A percentile compares a stretch with the other conserved stretches of the same genome.
phyloP scores from a whole-genome alignment of 768 basidiomycete genomes.

The Trametes villosa region DNA sequence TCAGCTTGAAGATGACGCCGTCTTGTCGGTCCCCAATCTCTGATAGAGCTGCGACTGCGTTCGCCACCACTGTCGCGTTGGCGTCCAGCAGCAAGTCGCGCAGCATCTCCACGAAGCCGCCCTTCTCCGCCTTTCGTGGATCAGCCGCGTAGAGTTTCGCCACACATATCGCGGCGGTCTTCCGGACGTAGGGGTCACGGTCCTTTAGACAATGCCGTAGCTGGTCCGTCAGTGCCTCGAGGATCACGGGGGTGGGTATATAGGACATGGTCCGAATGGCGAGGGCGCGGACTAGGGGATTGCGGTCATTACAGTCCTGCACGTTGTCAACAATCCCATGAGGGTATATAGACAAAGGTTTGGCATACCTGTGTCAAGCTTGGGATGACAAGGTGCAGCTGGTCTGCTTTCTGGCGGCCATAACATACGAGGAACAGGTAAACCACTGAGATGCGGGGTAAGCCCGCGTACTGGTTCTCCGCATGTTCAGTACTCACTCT shows the following conservation, averaged over 20 bases:
- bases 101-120: conserved; percentile 89
- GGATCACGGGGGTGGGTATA: conserved; percentile 90
- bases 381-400: conserved; percentile 88
- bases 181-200: conserved; percentile 95
- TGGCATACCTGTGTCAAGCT: conserved; percentile 80
- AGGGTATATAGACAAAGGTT: conserved; percentile 3
- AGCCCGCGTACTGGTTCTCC: background rate
- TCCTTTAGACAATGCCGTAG: conserved; percentile 92
- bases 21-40: conserved; percentile 96
- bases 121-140: conserved; percentile 82
- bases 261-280: conserved; percentile 99
- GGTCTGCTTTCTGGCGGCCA: conserved; percentile 90
- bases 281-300: conserved; percentile 94
- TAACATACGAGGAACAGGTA: conserved; percentile 98
- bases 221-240: conserved; percentile 85
- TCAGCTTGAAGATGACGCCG: conserved; percentile 90
- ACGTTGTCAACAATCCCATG: conserved; percentile 24
- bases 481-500: conserved; percentile 67
- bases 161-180: conserved; percentile 97
- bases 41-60: conserved; percentile 94
- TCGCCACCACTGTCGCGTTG: conserved; percentile 97
- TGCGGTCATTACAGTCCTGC: conserved; percentile 94
- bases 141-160: conserved; percentile 94
- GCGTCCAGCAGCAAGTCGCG: conserved; percentile 90
- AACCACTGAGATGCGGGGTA: conserved; percentile 67